Base-by-base conservation (phyloP, 805 yeast species). In the Saturnispora ahearnii region DNA sequence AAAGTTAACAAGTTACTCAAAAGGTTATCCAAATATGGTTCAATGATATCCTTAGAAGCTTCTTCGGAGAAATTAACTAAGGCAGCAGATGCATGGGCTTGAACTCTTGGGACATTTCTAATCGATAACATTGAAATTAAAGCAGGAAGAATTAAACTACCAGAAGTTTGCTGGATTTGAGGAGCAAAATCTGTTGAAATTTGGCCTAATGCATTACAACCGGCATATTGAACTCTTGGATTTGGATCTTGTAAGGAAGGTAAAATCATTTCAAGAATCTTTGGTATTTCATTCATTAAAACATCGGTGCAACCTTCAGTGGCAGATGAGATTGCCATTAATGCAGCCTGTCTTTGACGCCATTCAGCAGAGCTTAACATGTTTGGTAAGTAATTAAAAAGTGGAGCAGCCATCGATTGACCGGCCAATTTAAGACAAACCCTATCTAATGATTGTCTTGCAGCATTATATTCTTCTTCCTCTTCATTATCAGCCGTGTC, bases 81-180 rank as follows among this genome's bases (percentile, higher is more conserved):
- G 0, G 99, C 99, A 47, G 99, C 99, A 41, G 99, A 97, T 15
- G 97, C 98, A 63, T 93, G 99, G 0, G 96, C 87, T 70, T 91
- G 98, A 24, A 93, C 99, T 61, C 98, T 75, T 46, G 95, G 91
- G 51, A 84, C 90, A 45, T 88, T 79, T 55, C 76, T 76, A 54
- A 76, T 73, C 2, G 83, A 81, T 47, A 93, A 75, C 72, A 79
- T 87, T 11, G 95, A 81, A 49, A 93, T 86, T 56, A 93, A 74
- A 2, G 95, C 93, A 6, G 98, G 98, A 49, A 93, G 72, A 42
- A 93, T 81, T 55, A 85, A 73, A 57, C 77, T 78, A 54, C 90
- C 95, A 21, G 88, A 76, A 46, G 86, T 81, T 58, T 83, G 75
- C 70, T 93, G 98, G 52, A 93, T 84, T 13, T 76, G 73, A 59